Base-by-base conservation (phyloP, 176 grass and related monocot genomes). In the Miscanthus lutarioriparius region DNA sequence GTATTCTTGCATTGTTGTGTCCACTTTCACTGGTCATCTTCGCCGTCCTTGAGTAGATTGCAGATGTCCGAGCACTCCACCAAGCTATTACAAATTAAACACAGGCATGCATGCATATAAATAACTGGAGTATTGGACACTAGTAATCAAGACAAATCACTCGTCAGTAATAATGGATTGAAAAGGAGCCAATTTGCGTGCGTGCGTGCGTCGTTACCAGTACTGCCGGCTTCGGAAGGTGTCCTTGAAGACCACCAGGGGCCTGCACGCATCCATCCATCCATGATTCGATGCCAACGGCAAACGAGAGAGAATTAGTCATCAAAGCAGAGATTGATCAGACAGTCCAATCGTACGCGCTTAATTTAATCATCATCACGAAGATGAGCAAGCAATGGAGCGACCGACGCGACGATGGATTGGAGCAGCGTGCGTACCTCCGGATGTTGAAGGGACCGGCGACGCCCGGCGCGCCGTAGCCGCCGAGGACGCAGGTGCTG, bases 11-110 rank as follows among this genome's bases (percentile, higher is more conserved):
- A 22, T 48, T 48, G 47, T 20, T 23, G 22, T 51, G n/a, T 51
- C 4, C 28, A 51, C 22, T 94, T 56, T 62, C 87, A 92, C 3
- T 89, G 90, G 22, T 74, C 83, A 38, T 94, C 92, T 76, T 92
- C 92, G 33, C 87, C 93, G 77, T 95, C 93, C 87, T 95, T 95
- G 79, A 95, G 89, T 5, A 92, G 78, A 61, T 95, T 95, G 75
- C 90, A 94, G 32, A 94, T 76, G 81, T 92, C 92, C 15, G 92
- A 94, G 87, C 92, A 94, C 56, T 94, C 92, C 30, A 83, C 65
- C 30, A 94, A 39, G 72, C 92, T 94, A 58, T 61, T 56, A 22
- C 66, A 14, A 15, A 11, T 7, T 41, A 5, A 1, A 22, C 0
- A 7, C 53, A 64, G n/a, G n/a, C n/a, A n/a, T n/a, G n/a, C n/a